Base-by-base conservation (phyloP, 2,329 filamentous ascomycete species). In the Penicillium sp. region DNA sequence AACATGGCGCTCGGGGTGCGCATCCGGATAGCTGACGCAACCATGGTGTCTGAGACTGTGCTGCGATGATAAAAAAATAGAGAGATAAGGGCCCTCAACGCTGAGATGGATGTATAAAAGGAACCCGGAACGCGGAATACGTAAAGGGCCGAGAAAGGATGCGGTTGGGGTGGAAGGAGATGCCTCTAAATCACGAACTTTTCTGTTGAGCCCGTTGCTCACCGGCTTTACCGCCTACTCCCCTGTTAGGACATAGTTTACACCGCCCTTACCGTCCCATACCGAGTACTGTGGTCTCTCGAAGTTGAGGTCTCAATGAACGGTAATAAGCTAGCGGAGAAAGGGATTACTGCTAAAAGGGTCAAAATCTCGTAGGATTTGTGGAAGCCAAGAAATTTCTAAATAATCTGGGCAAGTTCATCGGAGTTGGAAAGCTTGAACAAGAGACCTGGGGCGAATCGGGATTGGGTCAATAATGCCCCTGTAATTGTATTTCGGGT, bases 1-100 rank as follows among this genome's bases (percentile, higher is more conserved):
- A 77, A 66, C 66, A 76, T 73, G 59, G 74, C 73, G 65, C 72
- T 72, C 59, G 73, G 71, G 55, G 70, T 72, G 67, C 76, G 74
- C 71, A 77, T 76, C 62, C 77, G 71, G 60, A 77, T 70, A 66
- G 70, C 72, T 66, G 74, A 72, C 67, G 82, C 80, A 72, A 82
- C 81, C 82, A 84, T 85, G 71, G 74, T 79, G 74, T 66, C 61
- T 48, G 49, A 49, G 59, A 62, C 62, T 67, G n/a, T 36, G 34
- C 11, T 65, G 67, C 67, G 56, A 63, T 52, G 55, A 59, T 45
- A 60, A 54, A 44, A 61, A 57, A 55, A 50, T 43, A 43, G 43
- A 53, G 55, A 58, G 59, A 49, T 62, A 56, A 41, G 56, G 57
- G 50, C 61, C 65, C 67, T 62, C 59, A 38, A 61, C 54, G 53